Base-by-base conservation (phyloP, 495 filamentous ascomycete genomes). In the Talaromyces nanjingensis region DNA sequence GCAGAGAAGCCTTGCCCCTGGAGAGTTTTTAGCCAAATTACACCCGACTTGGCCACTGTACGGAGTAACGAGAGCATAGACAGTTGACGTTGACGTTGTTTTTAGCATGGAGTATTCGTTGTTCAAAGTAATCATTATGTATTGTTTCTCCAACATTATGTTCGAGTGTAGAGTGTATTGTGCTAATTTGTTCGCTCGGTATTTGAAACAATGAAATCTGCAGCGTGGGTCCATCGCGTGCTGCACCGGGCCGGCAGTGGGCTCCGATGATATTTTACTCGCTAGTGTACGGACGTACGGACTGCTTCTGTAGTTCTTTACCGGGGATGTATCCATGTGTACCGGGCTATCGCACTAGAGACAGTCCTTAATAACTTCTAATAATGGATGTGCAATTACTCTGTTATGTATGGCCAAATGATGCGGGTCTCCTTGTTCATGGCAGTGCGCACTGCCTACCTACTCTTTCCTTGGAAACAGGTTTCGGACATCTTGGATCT, bases 141-240 rank as follows among this genome's bases (percentile, higher is more conserved):
- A 29, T 29, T 29, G 5, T 29, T 29, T 29, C 27, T 4, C 5
- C 27, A 29, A 29, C 5, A 29, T 29, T 29, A 29, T 29, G 3
- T 2, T 29, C 27, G 5, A 29, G 27, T 29, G 27, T 29, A 29
- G 22, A 24, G 22, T 24, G 22, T 24, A 24, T 2, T 24, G 22
- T 24, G 22, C n/a, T 56, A 27, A n/a, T 18, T 12, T 4, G 14
- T 29, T 18, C 4, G 6, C 27, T 56, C 53, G 53, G 53, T 27
- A 56, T 56, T 56, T 27, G 53, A 56, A 56, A 56, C 53, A 27
- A 25, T 20, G n/a, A 20, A 49, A 49, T 49, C n/a, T 49, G n/a
- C 18, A 53, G 18, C 7, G 49, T 54, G 49, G 49, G 49, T 24
- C 49, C 49, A 9, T 54, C 49, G 49, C 49, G 49, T 54, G 49